Conservation (phyloP, 768 basidiomycete species). For the Brasilioporus rufonigricans region DNA sequence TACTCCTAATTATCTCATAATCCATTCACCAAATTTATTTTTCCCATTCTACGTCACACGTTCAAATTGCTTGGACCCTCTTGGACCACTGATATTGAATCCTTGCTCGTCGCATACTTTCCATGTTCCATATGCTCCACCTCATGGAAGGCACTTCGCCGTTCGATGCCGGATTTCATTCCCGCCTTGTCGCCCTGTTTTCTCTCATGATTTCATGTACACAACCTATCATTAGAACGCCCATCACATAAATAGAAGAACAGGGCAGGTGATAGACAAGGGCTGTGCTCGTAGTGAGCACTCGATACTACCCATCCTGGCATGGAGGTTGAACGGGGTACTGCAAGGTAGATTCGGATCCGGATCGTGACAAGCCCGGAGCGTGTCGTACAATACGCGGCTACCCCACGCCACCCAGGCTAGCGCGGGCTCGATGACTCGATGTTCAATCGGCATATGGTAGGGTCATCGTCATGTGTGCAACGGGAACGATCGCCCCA, state of each 20-base stretch:
- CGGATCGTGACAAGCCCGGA: not conserved
- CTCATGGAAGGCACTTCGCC: not conserved
- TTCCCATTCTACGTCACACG: not conserved
- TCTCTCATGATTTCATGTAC: not conserved
- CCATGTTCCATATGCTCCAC: not conserved
- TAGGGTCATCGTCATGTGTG: not conserved
- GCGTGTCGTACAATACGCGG: not conserved
- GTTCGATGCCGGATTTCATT: conserved; percentile 12
- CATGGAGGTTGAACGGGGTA: not conserved
- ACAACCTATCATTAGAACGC: not conserved
- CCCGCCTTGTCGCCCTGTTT: conserved; percentile 11
- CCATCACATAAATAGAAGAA: not conserved
- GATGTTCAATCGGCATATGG: not conserved
- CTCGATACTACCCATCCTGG: not conserved
- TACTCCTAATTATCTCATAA: conserved; percentile 19
- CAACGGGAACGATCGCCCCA: not conserved
- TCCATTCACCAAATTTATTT: not conserved
- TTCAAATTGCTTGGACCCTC: conserved; percentile 3
- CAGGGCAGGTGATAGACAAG: not conserved
- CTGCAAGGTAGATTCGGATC: not conserved
- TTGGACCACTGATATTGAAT: conserved; percentile 12
- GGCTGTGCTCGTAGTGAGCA: not conserved
- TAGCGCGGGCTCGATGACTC: not conserved
- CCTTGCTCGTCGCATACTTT: not conserved
- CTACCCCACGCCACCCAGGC: no score